Conservation (phyloP, 768 basidiomycete genomes). For the Podaxis sp. region DNA sequence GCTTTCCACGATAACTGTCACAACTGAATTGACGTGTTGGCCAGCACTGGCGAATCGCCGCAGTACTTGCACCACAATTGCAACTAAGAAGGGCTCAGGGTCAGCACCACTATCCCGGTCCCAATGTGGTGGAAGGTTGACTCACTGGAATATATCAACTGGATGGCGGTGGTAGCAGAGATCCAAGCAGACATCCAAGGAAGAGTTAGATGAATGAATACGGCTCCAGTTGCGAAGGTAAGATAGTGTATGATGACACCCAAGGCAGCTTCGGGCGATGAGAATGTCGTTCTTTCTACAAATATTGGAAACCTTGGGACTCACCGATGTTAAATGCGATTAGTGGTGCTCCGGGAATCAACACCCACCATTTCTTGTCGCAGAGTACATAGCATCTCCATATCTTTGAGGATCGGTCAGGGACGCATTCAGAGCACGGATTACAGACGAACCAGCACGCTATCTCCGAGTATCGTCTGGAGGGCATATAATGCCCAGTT, state of each 20-base stretch:
- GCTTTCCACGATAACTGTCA: conserved; percentile 5
- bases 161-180: background rate
- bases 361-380: conserved; percentile 8
- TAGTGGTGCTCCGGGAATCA: background rate
- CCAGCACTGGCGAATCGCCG: background rate
- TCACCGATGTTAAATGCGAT: conserved; percentile 1
- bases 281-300: background rate
- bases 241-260: background rate
- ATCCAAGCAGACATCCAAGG: conserved; percentile 9
- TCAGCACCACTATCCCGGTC: background rate
- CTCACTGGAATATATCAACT: conserved; percentile 10
- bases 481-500: conserved; percentile 9
- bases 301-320: background rate
- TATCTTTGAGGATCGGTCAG: background rate
- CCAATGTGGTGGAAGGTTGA: background rate
- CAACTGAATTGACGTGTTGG: background rate
- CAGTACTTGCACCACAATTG: background rate
- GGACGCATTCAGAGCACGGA: too few species aligned
- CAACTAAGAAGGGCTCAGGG: background rate
- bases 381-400: conserved; percentile 12
- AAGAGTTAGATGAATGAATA: conserved; percentile 3
- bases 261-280: background rate
- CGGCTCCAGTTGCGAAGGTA: background rate
- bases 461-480: conserved; percentile 10
- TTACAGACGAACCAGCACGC: background rate